Evolutionary conservation across 331 rosid species (phyloP).

Genomic region (Pyrus hybrid): DNA sequence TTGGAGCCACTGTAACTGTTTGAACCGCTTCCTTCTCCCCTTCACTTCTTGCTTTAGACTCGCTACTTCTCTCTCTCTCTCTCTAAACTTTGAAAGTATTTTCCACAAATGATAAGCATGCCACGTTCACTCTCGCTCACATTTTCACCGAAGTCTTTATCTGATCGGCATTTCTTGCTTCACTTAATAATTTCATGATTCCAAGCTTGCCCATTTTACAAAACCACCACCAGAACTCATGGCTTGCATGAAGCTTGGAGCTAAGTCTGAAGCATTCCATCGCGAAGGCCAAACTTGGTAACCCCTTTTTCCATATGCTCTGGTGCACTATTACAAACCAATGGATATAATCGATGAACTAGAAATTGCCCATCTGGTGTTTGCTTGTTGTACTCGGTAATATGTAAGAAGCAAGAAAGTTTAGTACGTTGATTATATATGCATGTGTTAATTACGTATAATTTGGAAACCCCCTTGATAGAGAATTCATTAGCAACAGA

Average conservation of each 20-base stretch:
- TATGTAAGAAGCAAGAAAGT: not conserved
- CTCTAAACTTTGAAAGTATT: not conserved
- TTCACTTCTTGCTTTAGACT: slow-evolving; percentile 10
- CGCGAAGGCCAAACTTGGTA: slow-evolving; percentile 42
- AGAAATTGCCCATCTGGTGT: not conserved
- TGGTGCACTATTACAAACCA: not conserved
- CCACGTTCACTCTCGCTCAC: not conserved
- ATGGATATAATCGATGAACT: not conserved
- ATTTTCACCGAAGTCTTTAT: not conserved
- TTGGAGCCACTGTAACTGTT: not conserved
- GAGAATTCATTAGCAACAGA: not conserved
- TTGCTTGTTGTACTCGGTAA: not conserved
- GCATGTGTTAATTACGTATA: not conserved
- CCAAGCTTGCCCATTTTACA: slow-evolving; percentile 4
- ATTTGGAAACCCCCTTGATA: not conserved
- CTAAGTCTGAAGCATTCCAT: slow-evolving; percentile 38
- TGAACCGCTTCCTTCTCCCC: not conserved
- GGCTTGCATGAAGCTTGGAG: slow-evolving; percentile 41
- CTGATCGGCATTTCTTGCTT: too few relatives aligned
- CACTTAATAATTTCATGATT: too few relatives aligned
- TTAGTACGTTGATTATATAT: not conserved
- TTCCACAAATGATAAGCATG: not conserved
- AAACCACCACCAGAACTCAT: slow-evolving; percentile 9
- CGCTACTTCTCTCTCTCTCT: slow-evolving; percentile 3
- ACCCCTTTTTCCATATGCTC: not conserved